These are phyloP conservation scores for Dactylonectria estremocensis DNA, from an alignment of 2,329 filamentous ascomycete species.

Conservation along the genomic window DNA sequence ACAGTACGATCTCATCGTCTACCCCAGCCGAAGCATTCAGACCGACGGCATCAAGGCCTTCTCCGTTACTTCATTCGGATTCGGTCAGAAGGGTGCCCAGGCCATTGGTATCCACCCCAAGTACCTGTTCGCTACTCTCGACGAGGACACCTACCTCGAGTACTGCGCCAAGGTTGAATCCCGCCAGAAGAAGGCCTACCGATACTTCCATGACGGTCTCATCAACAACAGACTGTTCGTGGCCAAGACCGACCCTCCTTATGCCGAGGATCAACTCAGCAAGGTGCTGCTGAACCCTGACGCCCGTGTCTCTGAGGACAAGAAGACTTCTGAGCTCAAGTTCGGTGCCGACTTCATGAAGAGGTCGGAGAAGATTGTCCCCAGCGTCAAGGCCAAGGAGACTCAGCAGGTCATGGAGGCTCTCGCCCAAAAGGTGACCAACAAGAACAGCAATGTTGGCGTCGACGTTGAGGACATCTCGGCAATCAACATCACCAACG, in stretches of 20 bases:
- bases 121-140: slow-evolving; percentile 95
- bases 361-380: slow-evolving; percentile 69
- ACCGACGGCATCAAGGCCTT: slow-evolving; percentile 99
- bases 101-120: slow-evolving; percentile 97
- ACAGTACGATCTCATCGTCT: slow-evolving; percentile 97
- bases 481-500: slow-evolving; percentile 92
- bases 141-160: slow-evolving; percentile 83
- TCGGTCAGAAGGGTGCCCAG: slow-evolving; percentile 98
- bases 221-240: slow-evolving; percentile 99
- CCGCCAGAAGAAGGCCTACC: slow-evolving; percentile 98
- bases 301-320: slow-evolving; percentile 86
- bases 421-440: slow-evolving; percentile 74
- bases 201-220: slow-evolving; percentile 98
- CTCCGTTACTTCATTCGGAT: slow-evolving; percentile 98
- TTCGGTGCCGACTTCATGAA: slow-evolving; percentile 81
- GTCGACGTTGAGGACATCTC: slow-evolving; percentile 94
- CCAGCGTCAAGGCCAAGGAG: slow-evolving; percentile 68
- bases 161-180: slow-evolving; percentile 93
- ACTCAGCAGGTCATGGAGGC: slow-evolving; percentile 84
- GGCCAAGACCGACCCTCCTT: slow-evolving; percentile 92
- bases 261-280: slow-evolving; percentile 88
- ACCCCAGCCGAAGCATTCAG: slow-evolving; percentile 94
- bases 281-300: slow-evolving; percentile 95
- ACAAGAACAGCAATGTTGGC: slow-evolving; percentile 82
- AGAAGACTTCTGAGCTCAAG: slow-evolving; percentile 85